Evolutionary conservation across 345 rosid genomes (phyloP).

Genomic region (Acer campestre): DNA sequence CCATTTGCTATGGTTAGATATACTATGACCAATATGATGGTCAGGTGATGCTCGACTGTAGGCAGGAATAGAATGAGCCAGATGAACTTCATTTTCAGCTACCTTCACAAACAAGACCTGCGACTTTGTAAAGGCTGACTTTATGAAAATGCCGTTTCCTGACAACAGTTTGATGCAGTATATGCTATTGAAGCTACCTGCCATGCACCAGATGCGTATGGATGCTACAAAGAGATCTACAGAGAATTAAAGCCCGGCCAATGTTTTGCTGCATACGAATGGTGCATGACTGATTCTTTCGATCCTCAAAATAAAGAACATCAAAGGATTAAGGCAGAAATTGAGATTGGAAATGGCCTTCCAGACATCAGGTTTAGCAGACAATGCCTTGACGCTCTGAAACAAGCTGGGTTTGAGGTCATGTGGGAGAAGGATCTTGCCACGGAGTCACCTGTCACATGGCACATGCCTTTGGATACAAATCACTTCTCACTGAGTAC

Average conservation of each 20-base stretch:
- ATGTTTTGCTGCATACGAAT: slow-evolving; percentile 86
- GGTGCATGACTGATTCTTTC: slow-evolving; percentile 96
- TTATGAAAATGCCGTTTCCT: slow-evolving; percentile 98
- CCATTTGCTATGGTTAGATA: no score
- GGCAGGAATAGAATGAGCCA: no score
- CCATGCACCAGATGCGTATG: slow-evolving; percentile 98
- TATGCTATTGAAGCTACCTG: slow-evolving; percentile 99
- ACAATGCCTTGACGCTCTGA: slow-evolving; percentile 85
- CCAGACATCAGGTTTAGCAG: slow-evolving; percentile 83
- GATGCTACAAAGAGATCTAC: slow-evolving; percentile 94
- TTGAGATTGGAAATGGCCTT: slow-evolving; percentile 96
- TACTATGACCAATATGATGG: no score
- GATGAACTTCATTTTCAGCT: no score
- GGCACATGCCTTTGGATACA: slow-evolving; percentile 87
- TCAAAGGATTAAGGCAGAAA: slow-evolving; percentile 81
- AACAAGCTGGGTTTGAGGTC: slow-evolving; percentile 89
- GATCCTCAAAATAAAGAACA: slow-evolving; percentile 76
- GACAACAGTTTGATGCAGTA: slow-evolving; percentile 85
- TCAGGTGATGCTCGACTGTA: no score
- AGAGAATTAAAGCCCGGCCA: slow-evolving; percentile 96
- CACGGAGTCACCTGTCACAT: slow-evolving; percentile 63
- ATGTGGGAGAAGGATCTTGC: slow-evolving; percentile 89
- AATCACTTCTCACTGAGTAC: slow-evolving; percentile 72
- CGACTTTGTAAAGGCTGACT: no score
- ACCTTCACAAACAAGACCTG: no score